Percentiles rank a stretch among this genome's conserved stretches.
phyloP scores from a whole-genome alignment of 2,329 filamentous ascomycete species.

The Nemania sp. region DNA sequence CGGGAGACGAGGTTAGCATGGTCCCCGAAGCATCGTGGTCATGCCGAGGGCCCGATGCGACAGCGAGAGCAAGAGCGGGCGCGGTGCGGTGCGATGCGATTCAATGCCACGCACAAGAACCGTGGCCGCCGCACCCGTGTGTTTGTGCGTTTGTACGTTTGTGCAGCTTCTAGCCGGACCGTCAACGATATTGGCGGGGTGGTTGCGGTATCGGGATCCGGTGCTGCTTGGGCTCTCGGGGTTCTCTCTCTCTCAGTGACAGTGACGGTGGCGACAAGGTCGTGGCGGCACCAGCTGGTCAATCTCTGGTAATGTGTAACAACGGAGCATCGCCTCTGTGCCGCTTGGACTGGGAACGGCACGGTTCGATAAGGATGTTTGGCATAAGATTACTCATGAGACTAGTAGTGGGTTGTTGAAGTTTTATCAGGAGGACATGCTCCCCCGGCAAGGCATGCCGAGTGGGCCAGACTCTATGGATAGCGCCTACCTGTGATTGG shows the following conservation, averaged over 20 bases:
- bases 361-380: not conserved
- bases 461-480: conserved; percentile 1
- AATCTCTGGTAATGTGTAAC: conserved; percentile 14
- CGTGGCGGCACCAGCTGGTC: conserved; percentile 18
- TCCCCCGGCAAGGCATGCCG: conserved; percentile 10
- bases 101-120: too few relatives aligned
- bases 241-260: not conserved
- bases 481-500: too few relatives aligned
- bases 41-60: conserved; percentile 31
- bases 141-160: too few relatives aligned
- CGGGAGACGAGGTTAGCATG: conserved; percentile 64
- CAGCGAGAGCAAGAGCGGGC: conserved; percentile 9
- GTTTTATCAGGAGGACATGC: conserved; percentile 5
- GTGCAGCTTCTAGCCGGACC: too few relatives aligned
- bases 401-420: not conserved
- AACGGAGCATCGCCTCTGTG: conserved; percentile 20
- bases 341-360: not conserved
- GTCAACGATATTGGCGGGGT: not conserved
- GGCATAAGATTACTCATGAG: not conserved
- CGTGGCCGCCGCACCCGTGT: too few relatives aligned
- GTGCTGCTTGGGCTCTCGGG: not conserved
- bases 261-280: conserved; percentile 4
- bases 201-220: not conserved
- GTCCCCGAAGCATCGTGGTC: conserved; percentile 53
- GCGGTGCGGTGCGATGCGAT: too few relatives aligned